phyloP scores from a whole-genome alignment of 2,329 filamentous ascomycete genomes.

The Amauroascus verrucosus region DNA sequence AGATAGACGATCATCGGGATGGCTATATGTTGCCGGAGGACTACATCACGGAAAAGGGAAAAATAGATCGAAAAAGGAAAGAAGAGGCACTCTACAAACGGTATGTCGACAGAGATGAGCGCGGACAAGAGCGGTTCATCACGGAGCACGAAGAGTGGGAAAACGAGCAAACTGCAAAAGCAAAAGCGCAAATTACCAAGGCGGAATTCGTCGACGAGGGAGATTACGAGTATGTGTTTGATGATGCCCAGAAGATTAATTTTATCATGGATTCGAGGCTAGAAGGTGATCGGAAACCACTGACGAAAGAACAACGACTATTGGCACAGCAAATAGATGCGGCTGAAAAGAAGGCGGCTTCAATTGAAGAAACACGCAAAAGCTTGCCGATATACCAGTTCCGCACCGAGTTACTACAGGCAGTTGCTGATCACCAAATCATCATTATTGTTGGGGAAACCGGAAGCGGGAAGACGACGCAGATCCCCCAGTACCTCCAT shows the following conservation, averaged over 20 bases:
- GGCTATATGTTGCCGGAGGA: constrained; percentile 91
- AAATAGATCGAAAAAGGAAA: constrained; percentile 77
- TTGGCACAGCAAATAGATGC: constrained; percentile 74
- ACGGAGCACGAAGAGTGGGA: constrained; percentile 98
- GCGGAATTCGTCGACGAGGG: constrained; percentile 65
- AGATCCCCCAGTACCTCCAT: constrained; percentile 85
- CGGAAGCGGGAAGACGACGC: constrained; percentile 90
- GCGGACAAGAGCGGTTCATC: constrained; percentile 77
- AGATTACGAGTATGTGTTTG: constrained; percentile 88
- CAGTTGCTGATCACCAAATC: constrained; percentile 74
- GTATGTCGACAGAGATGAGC: constrained; percentile 78
- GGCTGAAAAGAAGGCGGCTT: constrained; percentile 76
- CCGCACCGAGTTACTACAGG: constrained; percentile 73
- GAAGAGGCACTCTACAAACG: constrained; percentile 82
- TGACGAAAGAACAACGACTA: constrained; percentile 69
- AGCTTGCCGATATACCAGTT: constrained; percentile 84
- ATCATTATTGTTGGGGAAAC: constrained; percentile 92
- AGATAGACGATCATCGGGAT: constrained; percentile 84
- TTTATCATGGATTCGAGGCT: constrained; percentile 67
- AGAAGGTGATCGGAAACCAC: constrained; percentile 57
- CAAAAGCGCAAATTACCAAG: constrained; percentile 71
- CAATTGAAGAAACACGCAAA: constrained; percentile 85
- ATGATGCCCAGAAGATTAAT: constrained; percentile 76
- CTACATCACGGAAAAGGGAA: constrained; percentile 87
- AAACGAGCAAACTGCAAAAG: constrained; percentile 74